A percentile compares a stretch with the other conserved stretches of the same genome.
Conservation (phyloP, 1,284 basidiomycete species). For the Cutaneotrichosporon arboriforme region DNA sequence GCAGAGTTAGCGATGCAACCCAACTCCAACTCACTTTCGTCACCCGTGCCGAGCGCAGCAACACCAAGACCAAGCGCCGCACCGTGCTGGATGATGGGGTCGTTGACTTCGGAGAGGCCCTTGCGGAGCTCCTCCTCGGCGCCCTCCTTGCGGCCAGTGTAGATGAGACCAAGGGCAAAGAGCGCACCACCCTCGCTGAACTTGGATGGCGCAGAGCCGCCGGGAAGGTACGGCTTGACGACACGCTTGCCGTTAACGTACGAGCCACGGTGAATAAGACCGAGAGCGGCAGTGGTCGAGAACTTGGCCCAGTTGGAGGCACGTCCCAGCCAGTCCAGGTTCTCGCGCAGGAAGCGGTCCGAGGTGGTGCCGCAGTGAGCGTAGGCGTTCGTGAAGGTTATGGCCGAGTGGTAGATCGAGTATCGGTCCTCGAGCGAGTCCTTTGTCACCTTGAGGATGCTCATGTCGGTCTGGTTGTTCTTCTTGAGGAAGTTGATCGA, state of each 20-base stretch:
- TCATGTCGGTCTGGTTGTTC: constrained; percentile 85
- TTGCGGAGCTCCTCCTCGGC: constrained; percentile 66
- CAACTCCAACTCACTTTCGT: constrained; percentile 50
- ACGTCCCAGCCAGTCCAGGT: constrained; percentile 87
- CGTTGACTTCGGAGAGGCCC: constrained; percentile 55
- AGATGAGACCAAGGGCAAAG: constrained; percentile 90
- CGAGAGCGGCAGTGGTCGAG: constrained; percentile 87
- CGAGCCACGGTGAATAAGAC: constrained; percentile 94
- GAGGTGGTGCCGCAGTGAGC: constrained; percentile 93
- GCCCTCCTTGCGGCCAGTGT: constrained; percentile 60
- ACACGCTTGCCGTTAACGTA: constrained; percentile 87
- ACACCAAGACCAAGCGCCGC: constrained; percentile 90
- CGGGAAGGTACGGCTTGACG: constrained; percentile 88
- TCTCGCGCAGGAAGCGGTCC: constrained; percentile 84
- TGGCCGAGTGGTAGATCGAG: constrained; percentile 91
- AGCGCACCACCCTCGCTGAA: constrained; percentile 91
- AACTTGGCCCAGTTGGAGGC: constrained; percentile 98
- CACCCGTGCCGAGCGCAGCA: constrained; percentile 84
- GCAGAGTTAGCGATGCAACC: not conserved
- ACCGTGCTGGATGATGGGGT: constrained; percentile 88
- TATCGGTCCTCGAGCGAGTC: constrained; percentile 87
- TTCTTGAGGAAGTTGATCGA: constrained; percentile 90
- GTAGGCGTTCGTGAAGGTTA: constrained; percentile 92
- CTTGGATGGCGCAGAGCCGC: constrained; percentile 55
- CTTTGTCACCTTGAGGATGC: constrained; percentile 84